Evolutionary conservation across 2,329 filamentous ascomycete genomes (phyloP).

Genomic region (Cercospora sojina): DNA sequence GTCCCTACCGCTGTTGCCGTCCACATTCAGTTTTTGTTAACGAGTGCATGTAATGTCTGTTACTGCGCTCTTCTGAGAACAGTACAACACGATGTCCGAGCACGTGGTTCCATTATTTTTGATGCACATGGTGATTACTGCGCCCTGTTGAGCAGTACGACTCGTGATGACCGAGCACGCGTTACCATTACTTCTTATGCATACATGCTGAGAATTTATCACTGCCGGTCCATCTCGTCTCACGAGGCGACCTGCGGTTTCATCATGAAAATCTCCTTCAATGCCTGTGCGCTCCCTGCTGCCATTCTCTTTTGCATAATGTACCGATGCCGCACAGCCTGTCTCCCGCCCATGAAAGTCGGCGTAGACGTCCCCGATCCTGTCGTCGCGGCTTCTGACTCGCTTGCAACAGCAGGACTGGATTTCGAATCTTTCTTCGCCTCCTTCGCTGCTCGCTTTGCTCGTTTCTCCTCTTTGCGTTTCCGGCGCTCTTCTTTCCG

Average conservation of each 20-base stretch:
- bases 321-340: conserved; percentile 74
- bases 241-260: conserved; percentile 44
- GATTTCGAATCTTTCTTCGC: conserved; percentile 40
- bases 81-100: too few species aligned
- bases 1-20: background rate
- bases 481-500: conserved; percentile 47
- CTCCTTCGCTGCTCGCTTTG: conserved; percentile 48
- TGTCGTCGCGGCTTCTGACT: conserved; percentile 17
- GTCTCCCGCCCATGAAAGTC: conserved; percentile 49
- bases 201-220: background rate
- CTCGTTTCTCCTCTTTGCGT: conserved; percentile 53
- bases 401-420: conserved; percentile 18
- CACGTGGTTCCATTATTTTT: too few species aligned
- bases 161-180: background rate
- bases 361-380: conserved; percentile 35
- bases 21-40: background rate
- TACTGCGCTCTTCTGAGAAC: too few species aligned
- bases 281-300: conserved; percentile 72
- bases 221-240: conserved; percentile 1
- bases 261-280: conserved; percentile 83
- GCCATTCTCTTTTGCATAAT: conserved; percentile 88
- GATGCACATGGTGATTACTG: background rate
- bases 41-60: too few species aligned
- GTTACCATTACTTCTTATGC: background rate
- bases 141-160: background rate